Evolutionary conservation across 371 early-diverging fungal genomes (phyloP).

Genomic region (Zychaea mexicana): DNA sequence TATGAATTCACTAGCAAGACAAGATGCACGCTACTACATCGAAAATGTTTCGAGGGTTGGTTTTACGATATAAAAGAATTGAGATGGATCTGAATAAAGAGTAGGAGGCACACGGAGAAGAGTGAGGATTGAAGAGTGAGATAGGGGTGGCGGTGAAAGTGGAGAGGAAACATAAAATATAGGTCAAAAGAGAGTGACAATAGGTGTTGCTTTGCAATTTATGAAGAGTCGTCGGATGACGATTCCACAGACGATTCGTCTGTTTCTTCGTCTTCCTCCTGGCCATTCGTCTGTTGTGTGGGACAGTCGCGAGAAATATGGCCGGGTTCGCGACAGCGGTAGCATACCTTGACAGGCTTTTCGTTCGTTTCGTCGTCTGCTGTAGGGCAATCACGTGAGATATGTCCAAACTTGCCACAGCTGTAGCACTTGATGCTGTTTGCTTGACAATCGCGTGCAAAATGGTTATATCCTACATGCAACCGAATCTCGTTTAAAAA

Average conservation of each 20-base stretch:
- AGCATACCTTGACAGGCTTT: conserved; percentile 38
- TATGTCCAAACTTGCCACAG: conserved; percentile 61
- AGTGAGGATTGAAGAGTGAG: too few relatives aligned
- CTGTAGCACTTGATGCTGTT: conserved; percentile 60
- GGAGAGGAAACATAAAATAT: neutral
- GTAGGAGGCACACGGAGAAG: too few relatives aligned
- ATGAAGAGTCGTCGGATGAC: conserved; percentile 3
- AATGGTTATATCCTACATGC: conserved; percentile 61
- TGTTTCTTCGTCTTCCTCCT: neutral
- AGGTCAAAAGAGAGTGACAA: neutral
- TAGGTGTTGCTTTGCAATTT: neutral
- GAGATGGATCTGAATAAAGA: too few relatives aligned
- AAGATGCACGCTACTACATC: too few relatives aligned
- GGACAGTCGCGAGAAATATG: conserved; percentile 44
- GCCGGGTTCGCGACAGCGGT: conserved; percentile 36
- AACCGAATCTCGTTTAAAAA: neutral
- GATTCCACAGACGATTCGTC: neutral
- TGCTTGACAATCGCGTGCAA: conserved; percentile 68
- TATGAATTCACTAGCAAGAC: too few relatives aligned
- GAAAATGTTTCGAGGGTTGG: too few relatives aligned
- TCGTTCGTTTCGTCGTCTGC: conserved; percentile 9
- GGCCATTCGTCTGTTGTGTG: conserved; percentile 7
- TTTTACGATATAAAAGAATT: too few relatives aligned
- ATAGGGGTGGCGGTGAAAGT: too few relatives aligned
- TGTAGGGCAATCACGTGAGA: conserved; percentile 54